phyloP scores from a whole-genome alignment of 495 filamentous ascomycete species.

The Talaromyces wortmannii region DNA sequence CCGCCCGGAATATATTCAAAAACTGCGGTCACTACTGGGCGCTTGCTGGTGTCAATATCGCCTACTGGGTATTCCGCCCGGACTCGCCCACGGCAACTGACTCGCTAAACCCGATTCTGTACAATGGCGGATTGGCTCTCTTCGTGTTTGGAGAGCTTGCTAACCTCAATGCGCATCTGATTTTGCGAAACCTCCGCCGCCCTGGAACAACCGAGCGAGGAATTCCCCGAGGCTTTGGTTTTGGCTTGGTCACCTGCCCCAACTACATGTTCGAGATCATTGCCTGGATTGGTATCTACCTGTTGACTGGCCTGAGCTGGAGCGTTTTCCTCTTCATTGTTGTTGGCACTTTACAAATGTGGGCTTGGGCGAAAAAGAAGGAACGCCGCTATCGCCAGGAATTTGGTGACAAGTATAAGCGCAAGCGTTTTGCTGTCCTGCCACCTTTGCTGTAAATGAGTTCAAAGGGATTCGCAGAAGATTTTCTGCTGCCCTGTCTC shows the following conservation, averaged over 20 bases:
- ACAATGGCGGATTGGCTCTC: slow-evolving; percentile 58
- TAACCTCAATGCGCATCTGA: slow-evolving; percentile 73
- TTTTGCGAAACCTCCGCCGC: slow-evolving; percentile 66
- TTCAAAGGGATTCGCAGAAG: no score
- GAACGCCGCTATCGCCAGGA: slow-evolving; percentile 83
- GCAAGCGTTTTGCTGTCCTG: slow-evolving; percentile 74
- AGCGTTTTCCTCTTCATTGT: slow-evolving; percentile 64
- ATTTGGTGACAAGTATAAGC: slow-evolving; percentile 84
- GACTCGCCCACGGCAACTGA: slow-evolving; percentile 47
- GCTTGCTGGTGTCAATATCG: slow-evolving; percentile 72
- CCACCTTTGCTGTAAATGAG: slow-evolving; percentile 29
- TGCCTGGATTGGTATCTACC: slow-evolving; percentile 71
- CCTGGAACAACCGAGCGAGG: slow-evolving; percentile 78
- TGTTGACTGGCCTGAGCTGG: slow-evolving; percentile 69
- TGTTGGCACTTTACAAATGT: slow-evolving; percentile 69
- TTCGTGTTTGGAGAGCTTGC: slow-evolving; percentile 70
- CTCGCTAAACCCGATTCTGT: slow-evolving; percentile 35
- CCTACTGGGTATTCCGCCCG: slow-evolving; percentile 79
- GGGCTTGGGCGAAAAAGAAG: slow-evolving; percentile 83
- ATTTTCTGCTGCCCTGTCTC: no score
- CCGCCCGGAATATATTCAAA: slow-evolving; percentile 78
- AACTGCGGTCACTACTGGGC: slow-evolving; percentile 91
- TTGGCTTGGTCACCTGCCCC: slow-evolving; percentile 81
- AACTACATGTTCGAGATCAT: slow-evolving; percentile 94
- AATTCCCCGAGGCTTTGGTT: slow-evolving; percentile 84